Conservation (phyloP, 2,329 filamentous ascomycete genomes). For the Penicillium polonicum region DNA sequence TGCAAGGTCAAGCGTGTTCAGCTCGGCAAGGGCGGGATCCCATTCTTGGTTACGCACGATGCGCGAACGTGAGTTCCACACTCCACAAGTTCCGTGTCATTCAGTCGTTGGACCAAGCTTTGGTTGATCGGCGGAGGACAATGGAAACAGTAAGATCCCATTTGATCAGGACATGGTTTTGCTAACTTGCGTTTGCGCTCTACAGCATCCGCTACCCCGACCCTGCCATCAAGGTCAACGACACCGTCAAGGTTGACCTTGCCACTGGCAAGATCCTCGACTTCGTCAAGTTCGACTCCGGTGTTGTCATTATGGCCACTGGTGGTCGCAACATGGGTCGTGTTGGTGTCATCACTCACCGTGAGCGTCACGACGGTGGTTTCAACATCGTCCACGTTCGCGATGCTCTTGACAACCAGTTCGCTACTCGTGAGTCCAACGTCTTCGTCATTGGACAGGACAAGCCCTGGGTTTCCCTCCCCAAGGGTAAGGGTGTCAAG, state of each 20-base stretch:
- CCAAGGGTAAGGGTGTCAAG: constrained; percentile 99
- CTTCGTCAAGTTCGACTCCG: constrained; percentile 98
- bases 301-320: constrained; percentile 96
- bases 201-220: constrained; percentile 98
- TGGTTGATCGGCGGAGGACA: constrained; percentile 62
- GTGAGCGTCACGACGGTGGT: constrained; percentile 99
- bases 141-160: constrained; percentile 37
- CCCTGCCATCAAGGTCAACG: constrained; percentile 98
- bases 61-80: constrained; percentile 95
- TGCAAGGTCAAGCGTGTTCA: constrained; percentile 99
- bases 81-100: constrained; percentile 75
- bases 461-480: constrained; percentile 99
- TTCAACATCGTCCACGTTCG: constrained; percentile 95
- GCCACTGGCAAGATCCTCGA: constrained; percentile 96
- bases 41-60: constrained; percentile 99
- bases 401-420: constrained; percentile 99
- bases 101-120: constrained; percentile 99
- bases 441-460: constrained; percentile 98
- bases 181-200: constrained; percentile 32
- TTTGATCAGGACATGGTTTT: constrained; percentile 24
- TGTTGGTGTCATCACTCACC: constrained; percentile 99
- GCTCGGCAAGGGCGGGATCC: constrained; percentile 98
- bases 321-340: constrained; percentile 99
- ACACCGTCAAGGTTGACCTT: constrained; percentile 99
- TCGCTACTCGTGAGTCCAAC: constrained; percentile 99